Evolutionary conservation across 129 eudicot genomes (phyloP).

Genomic region (Flaveria brownii): DNA sequence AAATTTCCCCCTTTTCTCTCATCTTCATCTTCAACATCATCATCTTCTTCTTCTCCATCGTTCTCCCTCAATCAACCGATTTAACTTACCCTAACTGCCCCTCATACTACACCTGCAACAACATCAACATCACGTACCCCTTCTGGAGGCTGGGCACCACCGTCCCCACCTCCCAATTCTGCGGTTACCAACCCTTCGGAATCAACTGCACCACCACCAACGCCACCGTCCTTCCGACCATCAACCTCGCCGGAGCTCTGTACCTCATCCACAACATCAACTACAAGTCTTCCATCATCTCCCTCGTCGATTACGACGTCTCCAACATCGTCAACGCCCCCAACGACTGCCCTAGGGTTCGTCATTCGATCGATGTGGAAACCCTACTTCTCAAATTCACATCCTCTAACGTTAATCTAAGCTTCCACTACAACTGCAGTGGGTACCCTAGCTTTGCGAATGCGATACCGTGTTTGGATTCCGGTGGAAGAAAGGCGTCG

Average conservation of each 20-base stretch:
- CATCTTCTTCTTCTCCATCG: neutral
- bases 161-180: neutral
- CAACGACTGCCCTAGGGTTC: constrained; percentile 6
- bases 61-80: neutral
- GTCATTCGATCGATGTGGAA: neutral
- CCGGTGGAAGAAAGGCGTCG: neutral
- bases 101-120: neutral
- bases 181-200: constrained; percentile 13
- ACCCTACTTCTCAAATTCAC: neutral
- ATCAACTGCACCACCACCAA: constrained; percentile 11
- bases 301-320: neutral
- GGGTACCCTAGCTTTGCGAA: neutral
- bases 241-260: neutral
- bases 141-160: neutral
- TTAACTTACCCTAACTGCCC: constrained; percentile 1
- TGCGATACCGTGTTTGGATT: neutral
- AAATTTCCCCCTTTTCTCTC: neutral
- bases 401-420: neutral
- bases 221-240: neutral
- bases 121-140: neutral
- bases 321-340: neutral
- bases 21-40: neutral
- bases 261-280: neutral
- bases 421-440: constrained; percentile 1
- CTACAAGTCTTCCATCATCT: neutral